Evolutionary conservation across 768 basidiomycete species (phyloP).

Genomic region (Pleurotus pulmonarius): DNA sequence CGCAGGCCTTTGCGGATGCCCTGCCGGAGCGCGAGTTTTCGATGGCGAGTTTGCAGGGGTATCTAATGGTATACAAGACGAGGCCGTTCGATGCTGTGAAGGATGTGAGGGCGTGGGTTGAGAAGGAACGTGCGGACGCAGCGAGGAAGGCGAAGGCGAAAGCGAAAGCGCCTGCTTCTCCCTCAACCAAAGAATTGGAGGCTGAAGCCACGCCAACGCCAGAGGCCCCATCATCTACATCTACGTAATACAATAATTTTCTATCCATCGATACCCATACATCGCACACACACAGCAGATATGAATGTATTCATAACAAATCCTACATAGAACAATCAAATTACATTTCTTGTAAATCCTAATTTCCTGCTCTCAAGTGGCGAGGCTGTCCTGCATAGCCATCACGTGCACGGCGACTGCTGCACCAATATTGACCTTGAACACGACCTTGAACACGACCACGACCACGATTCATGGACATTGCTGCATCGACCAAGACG

Average conservation of each 20-base stretch:
- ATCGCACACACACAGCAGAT: too few species aligned
- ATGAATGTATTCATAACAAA: too few species aligned
- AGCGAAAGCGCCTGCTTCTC: not conserved
- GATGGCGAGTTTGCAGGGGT: conserved; percentile 52
- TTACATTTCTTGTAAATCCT: too few species aligned
- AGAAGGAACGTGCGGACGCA: conserved; percentile 31
- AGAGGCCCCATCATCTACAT: conserved; percentile 18
- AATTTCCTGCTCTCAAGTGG: too few species aligned
- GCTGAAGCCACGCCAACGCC: conserved; percentile 12
- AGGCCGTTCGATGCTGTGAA: conserved; percentile 53
- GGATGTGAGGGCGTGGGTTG: conserved; percentile 44
- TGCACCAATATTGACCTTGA: not conserved
- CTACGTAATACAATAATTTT: conserved; percentile 14
- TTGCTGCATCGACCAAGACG: not conserved
- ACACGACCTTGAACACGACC: not conserved
- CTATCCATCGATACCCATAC: not conserved
- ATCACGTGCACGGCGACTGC: too few species aligned
- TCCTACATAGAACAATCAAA: too few species aligned
- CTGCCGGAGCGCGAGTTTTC: conserved; percentile 48
- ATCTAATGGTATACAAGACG: conserved; percentile 66
- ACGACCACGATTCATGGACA: not conserved
- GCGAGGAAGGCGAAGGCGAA: conserved; percentile 3
- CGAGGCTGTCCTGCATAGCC: too few species aligned
- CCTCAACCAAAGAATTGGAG: not conserved
- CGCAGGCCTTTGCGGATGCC: conserved; percentile 47